Evolutionary conservation across 108 stramenopile species (phyloP), one percentile per base, ranked within the genome.

Genomic region (Nannochloropsis salina): DNA sequence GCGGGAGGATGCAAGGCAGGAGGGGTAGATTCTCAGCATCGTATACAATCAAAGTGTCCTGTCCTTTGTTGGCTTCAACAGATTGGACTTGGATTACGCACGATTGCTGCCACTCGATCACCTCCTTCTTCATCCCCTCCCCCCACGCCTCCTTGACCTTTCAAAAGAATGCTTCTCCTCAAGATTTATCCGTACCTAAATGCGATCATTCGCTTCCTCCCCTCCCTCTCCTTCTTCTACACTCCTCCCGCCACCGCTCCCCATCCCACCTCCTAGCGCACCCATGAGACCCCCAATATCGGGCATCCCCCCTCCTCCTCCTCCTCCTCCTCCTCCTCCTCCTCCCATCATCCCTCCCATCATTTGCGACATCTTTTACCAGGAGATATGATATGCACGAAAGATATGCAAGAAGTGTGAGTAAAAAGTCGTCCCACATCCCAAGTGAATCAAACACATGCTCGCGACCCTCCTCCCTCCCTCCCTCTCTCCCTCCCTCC

Each of bases 401-500:
- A 51, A 51, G 12, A 51, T 51, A 12, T 51, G 47, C 12, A n/a
- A n/a, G n/a, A n/a, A n/a, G n/a, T n/a, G n/a, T n/a, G n/a, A n/a
- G n/a, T n/a, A n/a, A n/a, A n/a, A n/a, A n/a, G n/a, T n/a, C n/a
- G n/a, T n/a, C n/a, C n/a, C n/a, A n/a, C n/a, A n/a, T n/a, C n/a
- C n/a, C n/a, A n/a, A n/a, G n/a, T n/a, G n/a, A n/a, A n/a, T n/a
- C n/a, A n/a, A n/a, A n/a, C n/a, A n/a, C n/a, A n/a, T n/a, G n/a
- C n/a, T n/a, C n/a, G n/a, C n/a, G n/a, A n/a, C n/a, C n/a, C n/a
- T n/a, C 47, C 47, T 51, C 47, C 47, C 47, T 51, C 12, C 47
- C 47, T 51, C 47, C 47, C 47, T 51, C 47, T 12, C 47, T 51
- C 47, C 47, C 47, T 51, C 47, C 47, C 47, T 51, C 47, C 47